Base-by-base conservation (phyloP, 2,329 filamentous ascomycete genomes). In the Colletotrichum neosansevieriae region DNA sequence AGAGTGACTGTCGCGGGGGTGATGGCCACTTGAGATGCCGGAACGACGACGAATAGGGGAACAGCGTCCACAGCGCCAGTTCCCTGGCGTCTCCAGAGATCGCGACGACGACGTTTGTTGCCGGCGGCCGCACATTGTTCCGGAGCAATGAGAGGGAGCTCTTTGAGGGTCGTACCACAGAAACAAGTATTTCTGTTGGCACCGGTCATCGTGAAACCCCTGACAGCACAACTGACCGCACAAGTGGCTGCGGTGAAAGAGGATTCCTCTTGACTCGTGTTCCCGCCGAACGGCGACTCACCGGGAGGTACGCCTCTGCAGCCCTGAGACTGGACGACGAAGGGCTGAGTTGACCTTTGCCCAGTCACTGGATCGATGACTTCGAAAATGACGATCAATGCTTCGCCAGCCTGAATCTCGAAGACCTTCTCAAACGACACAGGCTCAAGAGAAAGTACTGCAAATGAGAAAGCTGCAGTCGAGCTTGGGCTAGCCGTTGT, bases 41-140 rank as follows among this genome's bases (percentile, higher is more conserved):
- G 57, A n/a, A 59, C 36, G 44, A 59, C 57, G 12, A 17, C 57
- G 47, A 59, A 50, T 7, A 59, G 17, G 17, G 42, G 42, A 38
- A 59, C 24, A 24, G 57, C 44, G 1, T 59, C 45, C 9, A 59
- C 57, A 7, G 56, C 42, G 7, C 54, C 57, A 7, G 56, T 24
- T 11, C 54, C 19, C 45, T 59, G 57, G 32, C 57, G 57, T 59
- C 34, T 59, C 29, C 42, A 15, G 32, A 59, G 32, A 19, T 29
- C 17, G 19, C 34, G 32, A 17, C 49, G 49, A 40, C 57, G 57
- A n/a, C 44, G 42, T 17, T 38, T 59, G 57, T 50, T 59, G 12
- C 57, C 44, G 19, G 42, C 29, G 19, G 29, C 29, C 4, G 57
- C 57, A 17, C 57, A 59, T 40, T 49, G 57, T 24, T 38, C 44